Base-by-base conservation (phyloP, 2,329 filamentous ascomycete genomes). In the Remersonia thermophila region DNA sequence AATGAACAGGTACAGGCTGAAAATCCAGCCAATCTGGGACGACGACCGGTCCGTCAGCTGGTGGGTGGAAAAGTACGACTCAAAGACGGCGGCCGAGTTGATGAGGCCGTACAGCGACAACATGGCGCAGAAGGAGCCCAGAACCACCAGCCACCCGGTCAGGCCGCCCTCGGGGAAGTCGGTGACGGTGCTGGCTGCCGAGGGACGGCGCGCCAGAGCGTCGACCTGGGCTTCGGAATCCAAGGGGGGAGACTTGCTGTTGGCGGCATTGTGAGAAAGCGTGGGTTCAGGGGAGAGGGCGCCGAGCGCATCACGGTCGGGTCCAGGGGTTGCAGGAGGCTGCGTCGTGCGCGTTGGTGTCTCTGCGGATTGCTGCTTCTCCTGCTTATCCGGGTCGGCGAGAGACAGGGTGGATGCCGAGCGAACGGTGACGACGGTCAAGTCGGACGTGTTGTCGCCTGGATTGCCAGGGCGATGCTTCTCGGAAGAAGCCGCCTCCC, bases 21-120 rank as follows among this genome's bases (percentile, higher is more conserved):
- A 87, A 44, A 93, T 83, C 85, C 85, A 93, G n/a, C 82, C 82
- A 33, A 86, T 77, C 35, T 72, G 67, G 3, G 77, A 77, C 9
- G 78, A 67, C 37, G 61, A 71, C 54, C 85, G 78, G 15, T 68
- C 59, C n/a, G 61, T 63, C 14, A 93, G 67, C 51, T 91, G 83
- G 53, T 93, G 65, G 14, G 66, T 70, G 23, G 73, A 67, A 42
- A 93, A 71, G 56, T 89, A 89, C 11, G 80, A 72, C 59, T 89
- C 78, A 57, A 87, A 82, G 1, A 80, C 78, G 25, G 80, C 82
- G n/a, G 82, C 67, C 41, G 71, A 73, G 56, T 83, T 82, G 65
- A 85, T 77, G 47, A 84, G 66, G 0, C 83, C 83, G 40, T 85
- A 77, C 5, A 73, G 70, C 8, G 76, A 77, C 37, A 78, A 61